Conservation (phyloP, 139 green algal species). For the Astrephomene gubernaculifera region DNA sequence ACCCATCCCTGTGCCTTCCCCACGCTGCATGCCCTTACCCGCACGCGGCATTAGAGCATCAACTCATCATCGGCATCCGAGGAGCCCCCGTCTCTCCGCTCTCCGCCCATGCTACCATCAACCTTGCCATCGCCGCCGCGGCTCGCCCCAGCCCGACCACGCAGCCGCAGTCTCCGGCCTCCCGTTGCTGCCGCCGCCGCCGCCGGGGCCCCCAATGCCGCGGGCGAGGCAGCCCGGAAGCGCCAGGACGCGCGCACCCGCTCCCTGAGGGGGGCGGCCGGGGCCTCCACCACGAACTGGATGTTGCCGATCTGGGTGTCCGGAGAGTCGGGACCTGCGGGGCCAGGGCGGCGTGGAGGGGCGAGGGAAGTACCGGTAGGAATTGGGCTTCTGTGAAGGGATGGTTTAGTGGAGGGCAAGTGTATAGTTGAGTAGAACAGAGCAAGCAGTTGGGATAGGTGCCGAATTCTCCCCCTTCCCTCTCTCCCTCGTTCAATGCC, state of each 20-base stretch:
- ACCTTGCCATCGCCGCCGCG: not conserved
- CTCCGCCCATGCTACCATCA: too few species aligned
- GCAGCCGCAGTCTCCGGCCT: not conserved
- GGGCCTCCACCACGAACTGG: not conserved
- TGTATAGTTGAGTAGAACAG: not conserved
- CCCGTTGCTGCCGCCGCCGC: too few species aligned
- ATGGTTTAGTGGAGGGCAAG: not conserved
- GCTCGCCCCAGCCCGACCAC: not conserved
- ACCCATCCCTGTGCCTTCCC: too few species aligned
- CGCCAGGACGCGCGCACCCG: conserved; percentile 17
- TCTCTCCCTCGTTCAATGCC: not conserved
- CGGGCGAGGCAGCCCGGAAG: not conserved
- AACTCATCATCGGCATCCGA: too few species aligned
- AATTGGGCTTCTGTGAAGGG: not conserved
- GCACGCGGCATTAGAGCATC: too few species aligned
- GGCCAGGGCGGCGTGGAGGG: not conserved
- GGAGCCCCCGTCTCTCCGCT: too few species aligned
- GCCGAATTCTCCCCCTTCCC: not conserved
- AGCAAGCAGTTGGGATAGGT: not conserved
- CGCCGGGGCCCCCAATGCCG: too few species aligned
- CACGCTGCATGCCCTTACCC: too few species aligned
- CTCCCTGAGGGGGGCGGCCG: not conserved
- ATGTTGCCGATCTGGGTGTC: conserved; percentile 32
- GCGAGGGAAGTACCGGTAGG: not conserved
- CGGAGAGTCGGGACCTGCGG: not conserved